Conservation (phyloP, 1,139 yeast species). For the Trichomonascaceae sp. region DNA sequence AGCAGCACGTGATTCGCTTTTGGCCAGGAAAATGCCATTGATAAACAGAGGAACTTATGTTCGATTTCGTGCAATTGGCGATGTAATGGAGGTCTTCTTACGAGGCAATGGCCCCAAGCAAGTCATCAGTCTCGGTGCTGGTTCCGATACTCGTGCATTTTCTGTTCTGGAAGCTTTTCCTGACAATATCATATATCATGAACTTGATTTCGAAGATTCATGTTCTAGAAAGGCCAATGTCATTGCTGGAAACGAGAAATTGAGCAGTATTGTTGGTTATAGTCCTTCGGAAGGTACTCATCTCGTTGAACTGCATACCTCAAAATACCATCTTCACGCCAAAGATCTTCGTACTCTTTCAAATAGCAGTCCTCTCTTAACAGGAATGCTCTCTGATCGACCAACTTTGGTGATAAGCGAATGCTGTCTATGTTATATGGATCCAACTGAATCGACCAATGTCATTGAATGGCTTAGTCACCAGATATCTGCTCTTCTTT, state of each 20-base stretch:
- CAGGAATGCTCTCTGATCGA: constrained; percentile 33
- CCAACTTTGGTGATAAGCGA: constrained; percentile 81
- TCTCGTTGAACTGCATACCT: constrained; percentile 38
- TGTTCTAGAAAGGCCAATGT: constrained; percentile 54
- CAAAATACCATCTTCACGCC: constrained; percentile 49
- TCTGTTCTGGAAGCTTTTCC: constrained; percentile 33
- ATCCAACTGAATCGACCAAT: constrained; percentile 48
- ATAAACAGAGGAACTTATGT: constrained; percentile 80
- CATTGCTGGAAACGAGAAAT: constrained; percentile 30
- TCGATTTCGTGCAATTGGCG: constrained; percentile 59
- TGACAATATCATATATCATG: constrained; percentile 47
- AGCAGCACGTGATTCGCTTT: constrained; percentile 26
- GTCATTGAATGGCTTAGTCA: constrained; percentile 39
- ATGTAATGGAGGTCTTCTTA: constrained; percentile 47
- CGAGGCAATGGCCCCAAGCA: constrained; percentile 37
- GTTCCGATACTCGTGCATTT: constrained; percentile 84
- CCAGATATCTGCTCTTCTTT: constrained; percentile 14
- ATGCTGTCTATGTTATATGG: constrained; percentile 81
- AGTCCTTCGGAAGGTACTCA: constrained; percentile 5
- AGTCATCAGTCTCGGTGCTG: constrained; percentile 85
- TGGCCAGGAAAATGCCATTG: constrained; percentile 58
- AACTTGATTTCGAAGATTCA: constrained; percentile 68
- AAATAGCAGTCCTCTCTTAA: constrained; percentile 14
- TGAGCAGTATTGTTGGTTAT: constrained; percentile 23
- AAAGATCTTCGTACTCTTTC: constrained; percentile 44